Evolutionary conservation across 352 stramenopile genomes (phyloP), one percentile per base, ranked within the genome.

Genomic region (Phytophthora hybrid): DNA sequence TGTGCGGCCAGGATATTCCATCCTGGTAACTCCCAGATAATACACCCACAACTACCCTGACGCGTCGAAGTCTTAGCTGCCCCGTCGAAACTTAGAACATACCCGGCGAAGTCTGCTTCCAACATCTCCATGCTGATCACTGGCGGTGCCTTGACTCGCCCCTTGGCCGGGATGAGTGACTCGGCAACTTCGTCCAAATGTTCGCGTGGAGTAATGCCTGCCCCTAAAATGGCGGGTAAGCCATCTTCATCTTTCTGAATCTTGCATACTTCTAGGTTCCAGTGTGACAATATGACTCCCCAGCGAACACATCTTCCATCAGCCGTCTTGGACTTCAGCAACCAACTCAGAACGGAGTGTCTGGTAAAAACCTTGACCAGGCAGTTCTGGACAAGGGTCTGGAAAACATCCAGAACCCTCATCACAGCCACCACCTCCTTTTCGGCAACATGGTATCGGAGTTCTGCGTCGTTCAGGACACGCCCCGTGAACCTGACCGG

Each of bases 121-220:
- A 65, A 26, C 59, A 65, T 65, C 13, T 65, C 59, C 3, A 57
- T 16, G 13, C 59, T 65, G 26, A 65, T 54, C 1, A 65, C 31
- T n/a, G 59, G 59, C 7, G 59, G 59, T 34, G 44, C 18, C 23
- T 57, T 61, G n/a, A 51, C 18, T 0, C 9, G n/a, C 9, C 55
- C 55, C 32, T 61, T 61, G 31, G 32, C 32, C 9, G 55, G 55
- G 11, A 51, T 51, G 19, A 61, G 32, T 4, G 9, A n/a, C 4
- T 61, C 34, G 1, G 34, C 55, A n/a, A n/a, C 31, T 3, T 61
- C 18, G 21, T 61, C 55, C 31, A 61, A 9, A 11, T 49, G 55
- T 51, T 61, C 55, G 11, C 53, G 53, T 2, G 53, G 53, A 4
- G 53, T 59, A 5, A 59, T 59, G 4, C 53, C 53, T 1, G 23